These are phyloP conservation scores for Parathielavia hyrcaniae DNA, from an alignment of 495 filamentous ascomycete species.

Conservation along the genomic window DNA sequence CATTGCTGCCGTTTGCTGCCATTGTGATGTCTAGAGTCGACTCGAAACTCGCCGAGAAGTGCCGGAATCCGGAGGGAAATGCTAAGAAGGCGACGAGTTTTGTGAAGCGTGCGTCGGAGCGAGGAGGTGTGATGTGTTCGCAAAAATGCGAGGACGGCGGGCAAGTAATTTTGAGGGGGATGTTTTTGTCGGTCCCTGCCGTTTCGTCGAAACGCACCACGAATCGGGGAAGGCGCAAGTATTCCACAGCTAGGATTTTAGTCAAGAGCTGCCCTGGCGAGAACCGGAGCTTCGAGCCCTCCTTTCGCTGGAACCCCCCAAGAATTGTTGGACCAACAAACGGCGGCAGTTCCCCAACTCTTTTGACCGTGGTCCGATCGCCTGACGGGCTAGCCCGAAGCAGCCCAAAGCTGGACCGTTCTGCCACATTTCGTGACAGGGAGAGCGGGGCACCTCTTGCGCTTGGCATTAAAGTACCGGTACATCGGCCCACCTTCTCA, in stretches of 20 bases:
- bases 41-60: conserved; percentile 17
- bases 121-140: conserved; percentile 12
- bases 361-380: conserved; percentile 34
- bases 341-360: conserved; percentile 32
- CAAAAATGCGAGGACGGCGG: conserved; percentile 16
- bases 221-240: conserved; percentile 18
- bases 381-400: conserved; percentile 28
- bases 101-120: conserved; percentile 13
- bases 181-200: conserved; percentile 27
- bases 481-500: conserved; percentile 22
- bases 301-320: conserved; percentile 22
- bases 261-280: conserved; percentile 12
- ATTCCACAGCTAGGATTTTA: conserved; percentile 25
- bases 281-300: conserved; percentile 12
- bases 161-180: conserved; percentile 23
- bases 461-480: conserved; percentile 27
- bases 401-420: conserved; percentile 11
- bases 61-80: conserved; percentile 11
- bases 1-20: conserved; percentile 40
- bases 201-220: conserved; percentile 18
- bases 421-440: conserved; percentile 22
- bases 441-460: conserved; percentile 12
- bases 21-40: conserved; percentile 30
- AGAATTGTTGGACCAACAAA: conserved; percentile 34
- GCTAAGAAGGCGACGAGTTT: conserved; percentile 5